Evolutionary conservation across 2,329 filamentous ascomycete genomes (phyloP).

Genomic region (Fusarium bulbicola): DNA sequence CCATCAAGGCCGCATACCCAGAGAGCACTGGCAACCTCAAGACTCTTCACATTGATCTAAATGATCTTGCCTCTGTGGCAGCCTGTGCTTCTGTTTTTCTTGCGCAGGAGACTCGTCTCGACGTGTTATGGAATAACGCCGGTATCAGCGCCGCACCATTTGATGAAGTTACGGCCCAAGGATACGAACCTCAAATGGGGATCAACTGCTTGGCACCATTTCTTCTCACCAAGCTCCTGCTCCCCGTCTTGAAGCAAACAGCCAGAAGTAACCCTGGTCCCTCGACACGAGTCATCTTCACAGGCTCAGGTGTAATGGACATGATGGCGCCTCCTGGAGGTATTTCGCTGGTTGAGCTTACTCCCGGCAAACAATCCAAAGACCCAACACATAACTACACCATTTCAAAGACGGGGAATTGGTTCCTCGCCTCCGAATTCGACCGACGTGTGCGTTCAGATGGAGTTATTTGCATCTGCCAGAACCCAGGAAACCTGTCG

Average conservation of each 20-base stretch:
- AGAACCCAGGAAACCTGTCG: conserved; percentile 49
- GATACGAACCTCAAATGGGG: conserved; percentile 46
- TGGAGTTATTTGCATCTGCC: conserved; percentile 42
- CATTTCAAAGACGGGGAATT: conserved; percentile 49
- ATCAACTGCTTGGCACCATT: conserved; percentile 47
- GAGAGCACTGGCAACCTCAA: conserved; percentile 32
- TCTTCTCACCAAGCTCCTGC: conserved; percentile 46
- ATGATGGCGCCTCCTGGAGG: conserved; percentile 36
- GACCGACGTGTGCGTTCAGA: conserved; percentile 35
- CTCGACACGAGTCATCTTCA: conserved; percentile 44
- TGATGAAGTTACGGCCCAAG: conserved; percentile 33
- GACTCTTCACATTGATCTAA: conserved; percentile 51
- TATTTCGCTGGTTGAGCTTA: conserved; percentile 39
- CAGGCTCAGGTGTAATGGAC: conserved; percentile 40
- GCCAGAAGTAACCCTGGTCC: background rate
- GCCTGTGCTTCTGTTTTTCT: conserved; percentile 49
- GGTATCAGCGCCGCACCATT: background rate
- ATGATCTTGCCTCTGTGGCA: conserved; percentile 53
- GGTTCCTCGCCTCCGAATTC: conserved; percentile 46
- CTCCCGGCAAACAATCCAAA: conserved; percentile 8
- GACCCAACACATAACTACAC: conserved; percentile 43
- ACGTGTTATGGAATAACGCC: conserved; percentile 56
- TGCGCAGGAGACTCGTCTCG: conserved; percentile 49
- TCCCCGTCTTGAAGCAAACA: conserved; percentile 44
- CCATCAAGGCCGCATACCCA: conserved; percentile 7